These are phyloP conservation scores for Fonsecaea erecta DNA, from an alignment of 2,329 filamentous ascomycete species.

Conservation along the genomic window DNA sequence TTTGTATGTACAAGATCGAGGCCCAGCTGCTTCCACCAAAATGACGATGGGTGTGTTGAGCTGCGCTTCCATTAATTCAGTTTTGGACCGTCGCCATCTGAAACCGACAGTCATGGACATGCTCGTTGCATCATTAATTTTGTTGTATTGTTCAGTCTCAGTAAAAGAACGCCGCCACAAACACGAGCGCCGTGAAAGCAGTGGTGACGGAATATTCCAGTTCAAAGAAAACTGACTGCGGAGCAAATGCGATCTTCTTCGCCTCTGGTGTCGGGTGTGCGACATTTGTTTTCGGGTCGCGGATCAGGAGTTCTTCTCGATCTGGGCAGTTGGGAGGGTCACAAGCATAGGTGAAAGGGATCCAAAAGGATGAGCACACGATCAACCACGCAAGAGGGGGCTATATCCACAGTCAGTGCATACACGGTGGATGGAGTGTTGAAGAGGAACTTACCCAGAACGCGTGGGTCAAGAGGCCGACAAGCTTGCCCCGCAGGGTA, in stretches of 20 bases:
- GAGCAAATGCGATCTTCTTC: constrained; percentile 62
- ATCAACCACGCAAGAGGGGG: constrained; percentile 64
- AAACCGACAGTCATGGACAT: constrained; percentile 18
- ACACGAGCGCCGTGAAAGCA: constrained; percentile 48
- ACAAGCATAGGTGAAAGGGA: constrained; percentile 64
- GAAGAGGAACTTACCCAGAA: constrained; percentile 9
- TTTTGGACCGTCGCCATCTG: constrained; percentile 5
- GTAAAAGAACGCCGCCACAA: constrained; percentile 24
- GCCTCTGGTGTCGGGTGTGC: constrained; percentile 52
- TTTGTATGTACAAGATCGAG: neutral
- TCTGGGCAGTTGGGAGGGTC: constrained; percentile 64
- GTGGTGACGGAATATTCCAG: constrained; percentile 60
- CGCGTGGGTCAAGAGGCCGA: constrained; percentile 60
- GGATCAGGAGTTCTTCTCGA: constrained; percentile 60
- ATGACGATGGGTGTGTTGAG: neutral
- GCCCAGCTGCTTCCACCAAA: neutral
- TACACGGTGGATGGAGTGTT: neutral
- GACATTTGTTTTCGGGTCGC: constrained; percentile 58
- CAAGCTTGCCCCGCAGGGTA: constrained; percentile 49
- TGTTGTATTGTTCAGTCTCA: constrained; percentile 2
- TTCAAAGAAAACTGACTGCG: constrained; percentile 62
- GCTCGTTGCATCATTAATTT: constrained; percentile 18
- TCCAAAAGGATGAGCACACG: constrained; percentile 61
- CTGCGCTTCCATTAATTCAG: neutral
- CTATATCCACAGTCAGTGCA: constrained; percentile 42